A percentile compares a stretch with the other conserved stretches of the same genome.
Evolutionary conservation across 2,329 filamentous ascomycete species (phyloP).

Genomic region (Fusarium clavum): DNA sequence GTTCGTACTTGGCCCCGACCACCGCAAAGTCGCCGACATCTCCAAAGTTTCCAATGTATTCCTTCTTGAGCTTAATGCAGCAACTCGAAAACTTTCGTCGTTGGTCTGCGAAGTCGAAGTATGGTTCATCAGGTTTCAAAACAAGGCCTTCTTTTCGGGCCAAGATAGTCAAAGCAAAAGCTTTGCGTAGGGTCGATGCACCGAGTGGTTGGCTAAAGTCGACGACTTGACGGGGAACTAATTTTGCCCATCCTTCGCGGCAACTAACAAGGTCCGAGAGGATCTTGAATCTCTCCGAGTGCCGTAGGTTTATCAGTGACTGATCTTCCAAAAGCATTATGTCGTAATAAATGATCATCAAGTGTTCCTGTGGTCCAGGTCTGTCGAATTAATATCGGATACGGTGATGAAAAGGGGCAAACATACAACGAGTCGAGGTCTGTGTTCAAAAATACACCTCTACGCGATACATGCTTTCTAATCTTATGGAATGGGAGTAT

Average conservation of each 20-base stretch:
- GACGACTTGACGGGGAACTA: constrained; percentile 75
- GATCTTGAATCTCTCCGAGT: constrained; percentile 69
- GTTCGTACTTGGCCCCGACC: constrained; percentile 78
- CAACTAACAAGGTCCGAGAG: constrained; percentile 66
- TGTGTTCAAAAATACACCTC: constrained; percentile 76
- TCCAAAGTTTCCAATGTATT: constrained; percentile 81
- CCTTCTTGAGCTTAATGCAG: constrained; percentile 89
- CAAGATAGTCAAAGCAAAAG: constrained; percentile 75
- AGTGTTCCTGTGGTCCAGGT: constrained; percentile 62
- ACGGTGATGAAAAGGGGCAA: constrained; percentile 16
- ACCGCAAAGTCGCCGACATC: constrained; percentile 87
- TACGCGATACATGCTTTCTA: constrained; percentile 80
- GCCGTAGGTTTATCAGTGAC: constrained; percentile 62
- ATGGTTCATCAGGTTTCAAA: constrained; percentile 82
- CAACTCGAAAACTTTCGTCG: constrained; percentile 56
- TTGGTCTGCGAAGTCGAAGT: constrained; percentile 68
- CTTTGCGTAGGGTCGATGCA: constrained; percentile 66
- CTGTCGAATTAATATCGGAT: constrained; percentile 47
- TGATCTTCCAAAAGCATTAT: constrained; percentile 65
- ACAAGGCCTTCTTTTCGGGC: constrained; percentile 81
- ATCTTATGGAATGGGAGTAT: constrained; percentile 85
- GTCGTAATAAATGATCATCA: constrained; percentile 74
- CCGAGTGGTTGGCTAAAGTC: constrained; percentile 70
- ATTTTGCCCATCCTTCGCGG: constrained; percentile 70
- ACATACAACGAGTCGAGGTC: constrained; percentile 75